Percentiles rank a stretch among this genome's conserved stretches.
These are phyloP conservation scores for Colletotrichum godetiae DNA, from an alignment of 2,329 filamentous ascomycete species.

Conservation along the genomic window DNA sequence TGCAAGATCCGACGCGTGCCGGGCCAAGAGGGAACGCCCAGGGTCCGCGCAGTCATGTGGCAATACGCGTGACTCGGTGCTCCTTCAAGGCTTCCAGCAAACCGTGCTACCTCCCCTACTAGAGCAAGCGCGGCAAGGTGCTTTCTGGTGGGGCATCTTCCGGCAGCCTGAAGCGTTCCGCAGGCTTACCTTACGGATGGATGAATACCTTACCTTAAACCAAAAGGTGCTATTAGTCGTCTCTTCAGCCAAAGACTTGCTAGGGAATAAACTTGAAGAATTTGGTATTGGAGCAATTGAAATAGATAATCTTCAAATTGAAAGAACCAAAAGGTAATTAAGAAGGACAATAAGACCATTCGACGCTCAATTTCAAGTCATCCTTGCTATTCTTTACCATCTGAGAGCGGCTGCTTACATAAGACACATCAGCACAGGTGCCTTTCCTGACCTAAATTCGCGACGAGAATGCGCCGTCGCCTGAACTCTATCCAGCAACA, in stretches of 20 bases:
- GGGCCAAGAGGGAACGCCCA: not conserved
- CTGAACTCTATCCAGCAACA: not conserved
- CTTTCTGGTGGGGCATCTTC: too few relatives aligned
- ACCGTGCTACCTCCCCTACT: not conserved
- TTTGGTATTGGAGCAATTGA: too few relatives aligned
- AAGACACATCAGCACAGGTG: not conserved
- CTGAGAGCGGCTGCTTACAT: not conserved
- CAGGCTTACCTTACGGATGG: too few relatives aligned
- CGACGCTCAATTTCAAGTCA: not conserved
- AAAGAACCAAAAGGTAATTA: too few relatives aligned
- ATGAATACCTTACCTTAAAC: too few relatives aligned
- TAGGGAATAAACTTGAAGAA: too few relatives aligned
- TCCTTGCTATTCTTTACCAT: not conserved
- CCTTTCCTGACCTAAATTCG: conserved; percentile 14
- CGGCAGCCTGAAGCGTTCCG: too few relatives aligned
- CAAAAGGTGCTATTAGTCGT: too few relatives aligned
- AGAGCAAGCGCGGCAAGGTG: not conserved
- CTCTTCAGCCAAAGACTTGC: too few relatives aligned
- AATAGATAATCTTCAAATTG: too few relatives aligned
- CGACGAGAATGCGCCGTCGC: not conserved
- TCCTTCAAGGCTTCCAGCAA: not conserved
- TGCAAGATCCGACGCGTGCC: not conserved
- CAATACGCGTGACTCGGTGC: conserved; percentile 29
- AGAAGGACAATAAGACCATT: not conserved
- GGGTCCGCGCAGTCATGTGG: conserved; percentile 41